Evolutionary conservation across 1,139 yeast genomes (phyloP), one percentile per base, ranked within the genome.

Genomic region (Debaryomyces psychrophilus): DNA sequence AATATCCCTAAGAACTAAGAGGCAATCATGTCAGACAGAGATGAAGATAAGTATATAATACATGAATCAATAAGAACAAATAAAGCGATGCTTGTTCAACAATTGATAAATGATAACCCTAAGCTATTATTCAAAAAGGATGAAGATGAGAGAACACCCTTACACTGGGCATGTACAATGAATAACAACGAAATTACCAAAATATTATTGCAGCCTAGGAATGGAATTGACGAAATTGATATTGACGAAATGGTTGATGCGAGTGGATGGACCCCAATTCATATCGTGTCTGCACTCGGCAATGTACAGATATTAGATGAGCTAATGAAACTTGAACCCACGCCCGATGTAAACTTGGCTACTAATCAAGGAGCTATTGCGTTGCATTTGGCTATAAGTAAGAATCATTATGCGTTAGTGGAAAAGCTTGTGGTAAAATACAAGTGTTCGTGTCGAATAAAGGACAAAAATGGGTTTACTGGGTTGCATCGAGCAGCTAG

Each of bases 201-300:
- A 34, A 62, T 71, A 36, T 66, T 87, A 11, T 62, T 86, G 22
- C 67, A 75, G 31, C 76, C 78, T 4, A 44, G 52, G 17, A 48
- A 53, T 14, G 44, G 51, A 12, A 47, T 55, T 15, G 56, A 59
- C 35, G 69, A 69, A 14, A 59, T 79, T 27, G 95, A 89, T 53
- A 62, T 89, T 11, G 93, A 90, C 60, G 87, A 85, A 3, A 62
- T 74, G 56, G 67, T 67, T 0, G 98, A 92, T 62, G 83, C 77
- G 12, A 76, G 90, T 7, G 95, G 95, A 0, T 90, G 97, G 97
- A 85, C 95, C 0, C 90, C 96, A 1, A 61, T 90, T 25, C 97
- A 92, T 65, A 84, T 92, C 43, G 88, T 92, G 0, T 77, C 87
- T 0, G 79, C 97, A 0, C 73, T 85, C 1, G 97, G 97, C 0